These are phyloP conservation scores for Agapanthus africanus DNA, from an alignment of 106 monocot genomes.

Conservation along the genomic window DNA sequence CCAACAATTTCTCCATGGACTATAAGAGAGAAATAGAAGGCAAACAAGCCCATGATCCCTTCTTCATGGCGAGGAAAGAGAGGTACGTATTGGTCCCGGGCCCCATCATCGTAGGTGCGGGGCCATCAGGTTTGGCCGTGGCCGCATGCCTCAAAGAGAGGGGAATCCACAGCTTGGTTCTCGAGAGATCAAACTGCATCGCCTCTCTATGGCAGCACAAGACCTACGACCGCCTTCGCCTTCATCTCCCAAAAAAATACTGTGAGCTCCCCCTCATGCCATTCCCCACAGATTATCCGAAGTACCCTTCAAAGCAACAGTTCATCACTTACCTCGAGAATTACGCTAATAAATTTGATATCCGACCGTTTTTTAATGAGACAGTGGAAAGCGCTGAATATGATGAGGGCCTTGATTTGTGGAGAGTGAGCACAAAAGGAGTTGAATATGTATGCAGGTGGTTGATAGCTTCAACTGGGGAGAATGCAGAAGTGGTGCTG, in stretches of 20 bases:
- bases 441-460: constrained; percentile 28
- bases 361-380: constrained; percentile 17
- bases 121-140: constrained; percentile 42
- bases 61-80: not conserved
- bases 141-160: constrained; percentile 39
- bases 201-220: constrained; percentile 47
- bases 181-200: constrained; percentile 47
- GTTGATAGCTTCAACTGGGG: constrained; percentile 74
- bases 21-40: constrained; percentile 13
- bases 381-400: constrained; percentile 27
- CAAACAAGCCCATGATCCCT: constrained; percentile 7
- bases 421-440: constrained; percentile 15
- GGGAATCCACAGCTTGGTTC: constrained; percentile 28
- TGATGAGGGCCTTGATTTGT: constrained; percentile 12
- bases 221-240: constrained; percentile 44
- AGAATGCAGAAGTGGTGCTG: constrained; percentile 61
- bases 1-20: constrained; percentile 2
- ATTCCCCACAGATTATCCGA: constrained; percentile 29
- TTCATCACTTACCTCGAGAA: constrained; percentile 39
- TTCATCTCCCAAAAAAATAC: constrained; percentile 42
- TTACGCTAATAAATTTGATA: constrained; percentile 30
- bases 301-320: constrained; percentile 44
- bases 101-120: constrained; percentile 37
- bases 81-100: constrained; percentile 11
- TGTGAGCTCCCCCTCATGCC: constrained; percentile 51